phyloP scores from a whole-genome alignment of 2,329 filamentous ascomycete genomes.

The Fusarium falciforme region DNA sequence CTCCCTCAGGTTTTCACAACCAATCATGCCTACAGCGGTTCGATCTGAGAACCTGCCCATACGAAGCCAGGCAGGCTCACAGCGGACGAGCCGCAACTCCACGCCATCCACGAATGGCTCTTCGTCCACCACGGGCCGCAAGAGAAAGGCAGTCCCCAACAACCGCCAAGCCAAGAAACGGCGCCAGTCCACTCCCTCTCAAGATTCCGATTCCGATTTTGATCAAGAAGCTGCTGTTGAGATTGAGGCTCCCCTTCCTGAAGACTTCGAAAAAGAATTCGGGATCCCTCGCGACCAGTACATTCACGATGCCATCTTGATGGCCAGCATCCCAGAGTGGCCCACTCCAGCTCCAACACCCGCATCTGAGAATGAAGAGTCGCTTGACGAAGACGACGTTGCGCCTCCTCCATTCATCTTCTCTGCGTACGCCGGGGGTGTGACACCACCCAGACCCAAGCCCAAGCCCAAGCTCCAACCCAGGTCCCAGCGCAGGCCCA shows the following conservation, averaged over 20 bases:
- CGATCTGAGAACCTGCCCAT: background rate
- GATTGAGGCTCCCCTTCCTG: constrained; percentile 17
- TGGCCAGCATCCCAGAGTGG: background rate
- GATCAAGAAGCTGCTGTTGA: background rate
- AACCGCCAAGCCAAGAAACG: constrained; percentile 3
- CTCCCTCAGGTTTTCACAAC: background rate
- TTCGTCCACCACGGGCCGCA: background rate
- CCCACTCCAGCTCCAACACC: background rate
- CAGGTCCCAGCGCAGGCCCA: background rate
- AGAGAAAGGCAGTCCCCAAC: background rate
- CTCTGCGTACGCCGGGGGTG: background rate
- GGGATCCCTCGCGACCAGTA: constrained; percentile 27
- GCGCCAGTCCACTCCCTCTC: background rate
- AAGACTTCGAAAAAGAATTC: constrained; percentile 20
- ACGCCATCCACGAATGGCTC: background rate
- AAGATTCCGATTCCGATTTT: background rate
- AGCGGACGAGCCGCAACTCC: background rate
- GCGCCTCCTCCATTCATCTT: constrained; percentile 23
- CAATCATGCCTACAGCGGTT: background rate
- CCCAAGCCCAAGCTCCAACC: background rate
- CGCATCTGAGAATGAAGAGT: background rate
- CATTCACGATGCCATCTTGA: constrained; percentile 13
- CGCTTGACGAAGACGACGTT: constrained; percentile 30
- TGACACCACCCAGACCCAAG: background rate
- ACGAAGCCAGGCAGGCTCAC: background rate